phyloP scores from a whole-genome alignment of 164 flowering plant genomes.

The Kalanchoe fedtschenkoi region DNA sequence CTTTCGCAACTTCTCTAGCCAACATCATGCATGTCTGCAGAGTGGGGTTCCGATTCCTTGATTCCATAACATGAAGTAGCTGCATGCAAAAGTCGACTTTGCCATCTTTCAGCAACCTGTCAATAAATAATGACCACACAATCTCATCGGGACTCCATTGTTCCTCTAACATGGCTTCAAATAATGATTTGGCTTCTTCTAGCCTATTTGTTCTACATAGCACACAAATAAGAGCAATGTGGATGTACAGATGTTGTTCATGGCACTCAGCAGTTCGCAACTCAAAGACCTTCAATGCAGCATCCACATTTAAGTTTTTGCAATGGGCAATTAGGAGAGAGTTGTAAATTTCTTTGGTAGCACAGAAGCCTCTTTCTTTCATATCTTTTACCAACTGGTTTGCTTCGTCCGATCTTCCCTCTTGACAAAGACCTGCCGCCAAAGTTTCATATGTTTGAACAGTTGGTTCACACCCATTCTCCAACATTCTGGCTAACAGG shows the following conservation, averaged over 20 bases:
- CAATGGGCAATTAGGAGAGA: slow-evolving; percentile 39
- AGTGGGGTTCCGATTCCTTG: slow-evolving; percentile 26
- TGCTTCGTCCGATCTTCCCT: slow-evolving; percentile 50
- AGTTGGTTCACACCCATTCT: slow-evolving; percentile 42
- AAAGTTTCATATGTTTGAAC: slow-evolving; percentile 40
- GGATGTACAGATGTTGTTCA: slow-evolving; percentile 26
- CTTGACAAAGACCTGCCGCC: slow-evolving; percentile 43
- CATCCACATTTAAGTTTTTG: slow-evolving; percentile 39
- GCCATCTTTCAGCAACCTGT: slow-evolving; percentile 59
- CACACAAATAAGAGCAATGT: slow-evolving; percentile 41
- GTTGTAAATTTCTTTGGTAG: slow-evolving; percentile 28
- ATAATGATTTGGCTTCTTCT: slow-evolving; percentile 42
- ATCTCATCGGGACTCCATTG: slow-evolving; percentile 61
- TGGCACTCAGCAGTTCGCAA: slow-evolving; percentile 24
- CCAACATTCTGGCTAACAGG: slow-evolving; percentile 45
- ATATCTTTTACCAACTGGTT: slow-evolving; percentile 40
- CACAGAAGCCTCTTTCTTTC: slow-evolving; percentile 37
- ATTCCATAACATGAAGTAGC: slow-evolving; percentile 51
- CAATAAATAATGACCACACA: slow-evolving; percentile 70
- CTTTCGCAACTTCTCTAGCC: slow-evolving; percentile 44
- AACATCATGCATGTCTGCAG: slow-evolving; percentile 37
- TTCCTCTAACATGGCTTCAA: slow-evolving; percentile 39
- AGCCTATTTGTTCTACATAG: slow-evolving; percentile 30
- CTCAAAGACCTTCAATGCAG: slow-evolving; percentile 37
- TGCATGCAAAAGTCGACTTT: slow-evolving; percentile 39